Base-by-base conservation (phyloP, 1,284 basidiomycete species). In the Cryptococcus floricola region DNA sequence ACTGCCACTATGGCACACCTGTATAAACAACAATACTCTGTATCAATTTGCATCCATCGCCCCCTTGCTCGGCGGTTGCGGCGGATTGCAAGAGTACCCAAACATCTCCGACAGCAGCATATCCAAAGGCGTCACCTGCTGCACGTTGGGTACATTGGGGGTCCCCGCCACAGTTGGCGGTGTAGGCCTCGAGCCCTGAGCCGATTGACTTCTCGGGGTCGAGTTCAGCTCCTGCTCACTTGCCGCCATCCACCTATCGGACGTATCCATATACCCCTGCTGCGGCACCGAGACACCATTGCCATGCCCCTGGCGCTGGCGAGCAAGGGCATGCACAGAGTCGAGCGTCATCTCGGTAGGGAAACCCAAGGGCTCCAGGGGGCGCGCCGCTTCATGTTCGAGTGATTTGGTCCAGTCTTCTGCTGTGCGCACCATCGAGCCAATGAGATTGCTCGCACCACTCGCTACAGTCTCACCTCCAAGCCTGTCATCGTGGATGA, bases 381-480 rank as follows among this genome's bases (percentile, higher is more conserved):
- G 52, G 4, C 41, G 19, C 1, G 53, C 50, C 18, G 48, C 49
- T 31, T 63, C 60, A 27, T 57, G 57, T 43, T 62, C 62, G 18
- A 63, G 34, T 12, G 42, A 53, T n/a, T 58, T 52, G 3, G 54
- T 54, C 67, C 73, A 69, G 8, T 66, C 63, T 14, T 65, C 58
- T 2, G 70, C 64, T 2, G 65, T 60, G 41, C 69, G 56, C 3
- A 64, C 55, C 68, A 73, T 71, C 14, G 68, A 69, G 10, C 67
- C 69, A 8, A 73, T 53, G n/a, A 75, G 54, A 59, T 70, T 73
- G 37, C 64, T 65, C 54, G 70, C 71, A 13, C 69, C 69, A 58
- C 66, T 70, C 8, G 67, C 59, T 13, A 74, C 41, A 5, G 60
- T 58, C 53, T 70, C 67, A 2, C 62, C 61, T 2, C 52, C 58